Evolutionary conservation across 345 rosid genomes (phyloP), one percentile per base, ranked within the genome.

Genomic region (Erysimum cheiranthoides): DNA sequence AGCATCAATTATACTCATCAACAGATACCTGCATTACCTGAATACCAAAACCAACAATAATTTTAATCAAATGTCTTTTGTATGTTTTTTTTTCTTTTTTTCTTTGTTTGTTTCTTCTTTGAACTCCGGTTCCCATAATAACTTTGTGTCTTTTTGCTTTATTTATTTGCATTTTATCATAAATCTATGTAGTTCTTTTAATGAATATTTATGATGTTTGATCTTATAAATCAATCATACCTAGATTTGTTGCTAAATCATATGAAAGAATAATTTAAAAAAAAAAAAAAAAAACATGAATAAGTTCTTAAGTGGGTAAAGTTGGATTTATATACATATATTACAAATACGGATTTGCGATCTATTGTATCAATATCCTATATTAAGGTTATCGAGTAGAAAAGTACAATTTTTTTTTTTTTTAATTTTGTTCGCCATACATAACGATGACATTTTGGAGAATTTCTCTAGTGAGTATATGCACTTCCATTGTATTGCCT

Each of bases 391-490:
- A n/a, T n/a, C n/a, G n/a, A n/a, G n/a, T n/a, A n/a, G n/a, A n/a
- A n/a, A n/a, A n/a, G n/a, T n/a, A n/a, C n/a, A n/a, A n/a, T n/a
- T n/a, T n/a, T n/a, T n/a, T n/a, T n/a, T n/a, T n/a, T n/a, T n/a
- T n/a, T n/a, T n/a, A n/a, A n/a, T n/a, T n/a, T n/a, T n/a, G n/a
- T n/a, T n/a, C n/a, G n/a, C n/a, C n/a, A n/a, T n/a, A n/a, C 97
- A 90, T 32, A 95, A 90, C 60, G 86, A 89, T 43, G 97, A 95
- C 54, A 95, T 95, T 66, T 52, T 95, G 86, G 99, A 87, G 73
- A 90, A 95, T 66, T 92, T 92, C 73, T 81, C 94, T 4, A 75
- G 35, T 6, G 97, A 95, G 75, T 95, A 70, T 31, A 86, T 95
- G 93, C 89, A 95, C 73, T 76, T 95, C 30, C 89, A 97, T 0